Evolutionary conservation across 306 rosid genomes (phyloP).

Genomic region (Oemleria cerasiformis): DNA sequence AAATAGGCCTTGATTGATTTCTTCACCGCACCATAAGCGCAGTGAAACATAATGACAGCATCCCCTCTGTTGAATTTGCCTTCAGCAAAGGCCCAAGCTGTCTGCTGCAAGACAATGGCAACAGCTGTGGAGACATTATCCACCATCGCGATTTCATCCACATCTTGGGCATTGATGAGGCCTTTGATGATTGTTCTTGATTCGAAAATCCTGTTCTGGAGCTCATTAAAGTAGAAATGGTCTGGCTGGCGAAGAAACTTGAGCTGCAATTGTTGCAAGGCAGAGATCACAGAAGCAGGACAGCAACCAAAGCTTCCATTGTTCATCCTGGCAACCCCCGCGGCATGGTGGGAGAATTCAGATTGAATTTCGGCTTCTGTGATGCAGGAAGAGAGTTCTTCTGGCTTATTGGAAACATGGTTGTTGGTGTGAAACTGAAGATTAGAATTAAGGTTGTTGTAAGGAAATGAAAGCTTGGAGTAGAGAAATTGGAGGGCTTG

Average conservation of each 20-base stretch:
- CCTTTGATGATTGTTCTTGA: slow-evolving; percentile 45
- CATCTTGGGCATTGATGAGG: slow-evolving; percentile 44
- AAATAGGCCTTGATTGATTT: slow-evolving; percentile 80
- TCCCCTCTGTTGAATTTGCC: slow-evolving; percentile 62
- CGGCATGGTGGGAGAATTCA: slow-evolving; percentile 58
- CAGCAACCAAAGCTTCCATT: slow-evolving; percentile 71
- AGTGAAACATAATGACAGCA: slow-evolving; percentile 66
- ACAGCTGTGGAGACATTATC: slow-evolving; percentile 78
- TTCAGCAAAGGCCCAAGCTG: slow-evolving; percentile 67
- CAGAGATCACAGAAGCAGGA: slow-evolving; percentile 47
- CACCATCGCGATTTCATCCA: slow-evolving; percentile 52
- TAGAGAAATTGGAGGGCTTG: neutral
- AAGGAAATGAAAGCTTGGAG: slow-evolving; percentile 4
- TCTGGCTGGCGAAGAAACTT: slow-evolving; percentile 51
- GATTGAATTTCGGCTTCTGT: slow-evolving; percentile 37
- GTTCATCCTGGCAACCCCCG: slow-evolving; percentile 57
- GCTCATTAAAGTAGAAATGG: slow-evolving; percentile 51
- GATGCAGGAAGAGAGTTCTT: slow-evolving; percentile 31
- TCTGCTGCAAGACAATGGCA: slow-evolving; percentile 55
- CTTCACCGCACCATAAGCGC: slow-evolving; percentile 70
- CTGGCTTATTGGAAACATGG: slow-evolving; percentile 32
- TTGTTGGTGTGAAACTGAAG: slow-evolving; percentile 15
- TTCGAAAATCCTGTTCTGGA: slow-evolving; percentile 30
- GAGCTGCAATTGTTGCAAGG: slow-evolving; percentile 46
- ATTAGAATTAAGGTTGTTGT: slow-evolving; percentile 22